Conservation (phyloP, 495 filamentous ascomycete genomes). For the Neurospora sp. region DNA sequence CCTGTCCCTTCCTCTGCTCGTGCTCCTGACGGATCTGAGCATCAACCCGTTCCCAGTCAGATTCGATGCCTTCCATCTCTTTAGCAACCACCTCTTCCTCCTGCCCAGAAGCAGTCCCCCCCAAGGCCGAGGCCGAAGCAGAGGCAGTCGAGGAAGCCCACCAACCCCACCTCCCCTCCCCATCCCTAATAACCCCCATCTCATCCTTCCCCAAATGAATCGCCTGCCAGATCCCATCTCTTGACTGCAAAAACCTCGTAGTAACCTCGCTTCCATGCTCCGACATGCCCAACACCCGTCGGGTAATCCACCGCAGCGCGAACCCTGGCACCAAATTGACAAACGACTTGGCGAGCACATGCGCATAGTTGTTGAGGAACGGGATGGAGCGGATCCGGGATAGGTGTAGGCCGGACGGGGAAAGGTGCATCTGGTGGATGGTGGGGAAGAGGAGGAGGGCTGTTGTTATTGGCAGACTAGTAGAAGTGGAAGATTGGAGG, state of each 20-base stretch:
- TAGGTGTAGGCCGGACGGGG: slow-evolving; percentile 50
- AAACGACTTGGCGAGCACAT: slow-evolving; percentile 38
- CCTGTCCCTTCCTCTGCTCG: slow-evolving; percentile 1
- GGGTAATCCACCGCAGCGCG: slow-evolving; percentile 34
- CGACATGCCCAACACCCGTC: slow-evolving; percentile 43
- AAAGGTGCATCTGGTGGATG: slow-evolving; percentile 61
- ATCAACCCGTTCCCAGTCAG: neutral
- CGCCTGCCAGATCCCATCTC: slow-evolving; percentile 57
- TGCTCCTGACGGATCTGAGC: neutral
- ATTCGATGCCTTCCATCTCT: neutral
- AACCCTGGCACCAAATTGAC: slow-evolving; percentile 36
- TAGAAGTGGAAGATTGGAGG: neutral
- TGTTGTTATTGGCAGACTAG: neutral
- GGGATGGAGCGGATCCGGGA: slow-evolving; percentile 43
- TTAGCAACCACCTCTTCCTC: neutral
- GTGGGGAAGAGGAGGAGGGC: slow-evolving; percentile 71
- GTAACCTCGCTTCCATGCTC: slow-evolving; percentile 50
- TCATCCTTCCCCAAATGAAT: slow-evolving; percentile 57
- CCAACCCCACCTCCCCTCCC: slow-evolving; percentile 69
- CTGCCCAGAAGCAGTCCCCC: no score
- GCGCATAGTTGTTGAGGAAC: slow-evolving; percentile 42
- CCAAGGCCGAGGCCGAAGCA: no score
- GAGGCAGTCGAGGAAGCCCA: slow-evolving; percentile 36
- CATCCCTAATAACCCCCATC: slow-evolving; percentile 62
- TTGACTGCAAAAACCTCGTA: slow-evolving; percentile 49